Evolutionary conservation across 2,329 filamentous ascomycete genomes (phyloP).

Genomic region (Stenocarpella maydis): DNA sequence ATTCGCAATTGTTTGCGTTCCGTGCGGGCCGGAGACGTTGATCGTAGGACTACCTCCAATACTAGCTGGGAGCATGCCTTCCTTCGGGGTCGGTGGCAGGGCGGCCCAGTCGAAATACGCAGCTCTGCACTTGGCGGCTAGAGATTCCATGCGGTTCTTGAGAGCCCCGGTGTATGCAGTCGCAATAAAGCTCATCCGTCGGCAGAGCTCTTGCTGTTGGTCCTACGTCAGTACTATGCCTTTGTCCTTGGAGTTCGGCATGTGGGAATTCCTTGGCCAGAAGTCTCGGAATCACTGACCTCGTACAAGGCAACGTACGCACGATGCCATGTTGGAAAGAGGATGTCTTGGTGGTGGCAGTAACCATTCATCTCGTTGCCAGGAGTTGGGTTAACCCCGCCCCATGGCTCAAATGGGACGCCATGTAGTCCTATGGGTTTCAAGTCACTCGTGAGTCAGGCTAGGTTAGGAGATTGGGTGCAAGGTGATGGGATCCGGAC

Average conservation of each 20-base stretch:
- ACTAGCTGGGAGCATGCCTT: constrained; percentile 58
- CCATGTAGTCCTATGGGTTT: constrained; percentile 78
- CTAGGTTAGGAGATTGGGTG: constrained; percentile 25
- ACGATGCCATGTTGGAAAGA: constrained; percentile 86
- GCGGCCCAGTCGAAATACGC: constrained; percentile 69
- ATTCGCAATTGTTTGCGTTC: constrained; percentile 64
- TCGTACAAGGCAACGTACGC: constrained; percentile 75
- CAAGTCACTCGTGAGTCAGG: constrained; percentile 12
- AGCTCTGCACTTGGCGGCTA: constrained; percentile 60
- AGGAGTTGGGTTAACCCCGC: constrained; percentile 56
- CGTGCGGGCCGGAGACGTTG: constrained; percentile 63
- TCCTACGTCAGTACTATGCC: constrained; percentile 6
- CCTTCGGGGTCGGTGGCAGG: constrained; percentile 52
- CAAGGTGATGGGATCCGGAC: constrained; percentile 3
- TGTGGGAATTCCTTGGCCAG: not conserved
- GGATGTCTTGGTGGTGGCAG: constrained; percentile 77
- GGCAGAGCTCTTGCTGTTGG: constrained; percentile 50
- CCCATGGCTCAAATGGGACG: constrained; percentile 69
- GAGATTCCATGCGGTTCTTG: constrained; percentile 58
- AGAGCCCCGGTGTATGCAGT: constrained; percentile 55
- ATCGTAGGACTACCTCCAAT: constrained; percentile 54
- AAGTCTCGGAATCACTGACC: constrained; percentile 45
- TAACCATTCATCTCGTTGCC: constrained; percentile 71
- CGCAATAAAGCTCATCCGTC: constrained; percentile 52
- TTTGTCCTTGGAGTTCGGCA: not conserved